Percentiles rank a stretch among this genome's conserved stretches.
Conservation (phyloP, 2,329 filamentous ascomycete genomes). For the Penicillium sp. region DNA sequence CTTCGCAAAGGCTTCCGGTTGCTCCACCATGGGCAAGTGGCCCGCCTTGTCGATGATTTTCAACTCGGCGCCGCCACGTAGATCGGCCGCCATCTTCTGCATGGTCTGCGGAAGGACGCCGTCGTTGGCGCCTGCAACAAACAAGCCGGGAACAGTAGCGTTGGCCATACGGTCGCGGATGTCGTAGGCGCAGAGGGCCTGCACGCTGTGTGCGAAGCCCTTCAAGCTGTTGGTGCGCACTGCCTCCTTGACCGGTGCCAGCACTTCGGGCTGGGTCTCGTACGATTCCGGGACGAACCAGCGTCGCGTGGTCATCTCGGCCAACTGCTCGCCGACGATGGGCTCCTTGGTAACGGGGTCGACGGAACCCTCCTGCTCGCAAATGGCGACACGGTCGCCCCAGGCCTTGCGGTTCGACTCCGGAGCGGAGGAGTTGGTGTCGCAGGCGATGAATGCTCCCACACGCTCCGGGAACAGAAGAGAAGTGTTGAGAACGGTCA, state of each 20-base stretch:
- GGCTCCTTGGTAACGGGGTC: conserved; percentile 43
- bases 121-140: conserved; percentile 72
- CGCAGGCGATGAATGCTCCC: conserved; percentile 66
- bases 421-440: conserved; percentile 73
- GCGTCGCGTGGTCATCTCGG: conserved; percentile 67
- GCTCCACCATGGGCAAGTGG: conserved; percentile 82
- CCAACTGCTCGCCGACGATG: conserved; percentile 63
- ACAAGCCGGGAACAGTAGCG: conserved; percentile 49
- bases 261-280: conserved; percentile 50
- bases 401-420: conserved; percentile 74
- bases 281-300: conserved; percentile 70
- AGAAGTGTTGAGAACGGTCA: conserved; percentile 70
- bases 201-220: conserved; percentile 78
- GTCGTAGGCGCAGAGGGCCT: conserved; percentile 56
- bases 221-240: conserved; percentile 67
- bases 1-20: conserved; percentile 65
- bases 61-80: conserved; percentile 60
- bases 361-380: conserved; percentile 54
- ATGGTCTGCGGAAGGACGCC: conserved; percentile 76
- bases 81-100: conserved; percentile 64
- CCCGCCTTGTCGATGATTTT: conserved; percentile 68
- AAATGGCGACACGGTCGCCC: conserved; percentile 70
- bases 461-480: conserved; percentile 63
- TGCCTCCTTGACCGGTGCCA: conserved; percentile 64
- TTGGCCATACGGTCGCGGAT: conserved; percentile 44